Conservation (phyloP, 2,329 filamentous ascomycete species). For the Botrytis squamosa region DNA sequence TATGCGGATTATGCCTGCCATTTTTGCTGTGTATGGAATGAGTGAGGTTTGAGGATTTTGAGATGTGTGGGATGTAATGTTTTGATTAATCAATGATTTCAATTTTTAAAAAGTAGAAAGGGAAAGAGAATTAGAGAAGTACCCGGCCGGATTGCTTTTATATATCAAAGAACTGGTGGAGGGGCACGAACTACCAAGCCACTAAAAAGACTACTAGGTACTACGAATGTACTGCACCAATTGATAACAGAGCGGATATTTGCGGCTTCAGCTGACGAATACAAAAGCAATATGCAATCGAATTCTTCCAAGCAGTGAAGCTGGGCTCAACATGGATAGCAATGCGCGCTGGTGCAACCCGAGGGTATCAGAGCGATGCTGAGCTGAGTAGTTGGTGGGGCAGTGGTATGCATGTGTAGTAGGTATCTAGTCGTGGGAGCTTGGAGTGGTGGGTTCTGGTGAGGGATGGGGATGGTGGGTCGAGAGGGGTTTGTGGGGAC, state of each 20-base stretch:
- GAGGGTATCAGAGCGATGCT: background rate
- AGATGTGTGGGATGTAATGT: constrained; percentile 28
- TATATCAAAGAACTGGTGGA: background rate
- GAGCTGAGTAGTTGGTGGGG: background rate
- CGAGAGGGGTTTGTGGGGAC: constrained; percentile 1
- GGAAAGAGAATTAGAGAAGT: background rate
- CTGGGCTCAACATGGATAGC: background rate
- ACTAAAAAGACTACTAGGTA: background rate
- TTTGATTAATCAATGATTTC: background rate
- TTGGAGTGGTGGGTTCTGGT: background rate
- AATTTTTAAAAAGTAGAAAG: background rate
- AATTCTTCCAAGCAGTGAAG: background rate
- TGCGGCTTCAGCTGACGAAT: background rate
- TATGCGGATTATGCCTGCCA: constrained; percentile 46
- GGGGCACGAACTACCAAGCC: background rate
- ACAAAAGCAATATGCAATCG: background rate
- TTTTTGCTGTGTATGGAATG: constrained; percentile 9
- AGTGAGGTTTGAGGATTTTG: background rate
- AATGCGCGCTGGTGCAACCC: background rate
- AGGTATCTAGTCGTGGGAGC: background rate
- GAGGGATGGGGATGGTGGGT: background rate
- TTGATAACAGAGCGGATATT: background rate
- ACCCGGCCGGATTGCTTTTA: background rate
- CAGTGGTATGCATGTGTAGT: background rate
- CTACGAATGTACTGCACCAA: background rate